Evolutionary conservation across 148 eudicot species (phyloP).

Genomic region (Arctostaphylos glauca): DNA sequence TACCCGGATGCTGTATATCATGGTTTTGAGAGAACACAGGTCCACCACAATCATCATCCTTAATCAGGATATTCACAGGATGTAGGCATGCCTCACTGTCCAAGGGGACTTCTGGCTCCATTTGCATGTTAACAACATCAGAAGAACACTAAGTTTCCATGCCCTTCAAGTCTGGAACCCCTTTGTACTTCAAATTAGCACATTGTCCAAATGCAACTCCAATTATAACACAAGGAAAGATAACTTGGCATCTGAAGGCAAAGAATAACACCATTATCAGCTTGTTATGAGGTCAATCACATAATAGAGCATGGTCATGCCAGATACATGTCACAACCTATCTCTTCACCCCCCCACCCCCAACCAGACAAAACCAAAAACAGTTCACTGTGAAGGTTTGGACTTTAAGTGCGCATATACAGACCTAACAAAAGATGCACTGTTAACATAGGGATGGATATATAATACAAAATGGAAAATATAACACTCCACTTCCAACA

Average conservation of each 20-base stretch:
- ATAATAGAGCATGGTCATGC: not conserved
- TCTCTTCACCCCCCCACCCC: not conserved
- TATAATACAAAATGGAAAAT: too few relatives aligned
- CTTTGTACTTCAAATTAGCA: constrained; percentile 4
- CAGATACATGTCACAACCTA: not conserved
- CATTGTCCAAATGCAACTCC: constrained; percentile 1
- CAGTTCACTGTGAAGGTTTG: not conserved
- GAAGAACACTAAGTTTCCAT: constrained; percentile 16
- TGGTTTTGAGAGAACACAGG: constrained; percentile 29
- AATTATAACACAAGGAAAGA: not conserved
- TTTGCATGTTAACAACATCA: constrained; percentile 29
- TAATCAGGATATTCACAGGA: constrained; percentile 20
- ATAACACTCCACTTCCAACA: too few relatives aligned
- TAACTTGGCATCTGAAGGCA: constrained; percentile 6
- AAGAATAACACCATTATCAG: not conserved
- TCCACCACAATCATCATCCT: constrained; percentile 30
- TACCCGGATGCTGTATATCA: constrained; percentile 41
- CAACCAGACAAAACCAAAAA: not conserved
- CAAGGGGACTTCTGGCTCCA: constrained; percentile 36
- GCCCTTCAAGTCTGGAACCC: constrained; percentile 8
- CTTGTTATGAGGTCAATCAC: constrained; percentile 10
- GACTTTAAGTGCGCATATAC: too few relatives aligned
- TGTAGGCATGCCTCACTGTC: constrained; percentile 20
- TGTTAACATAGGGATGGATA: too few relatives aligned
- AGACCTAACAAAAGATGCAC: too few relatives aligned